Evolutionary conservation across 2,329 filamentous ascomycete genomes (phyloP).

Genomic region (Scytalidium sp.): DNA sequence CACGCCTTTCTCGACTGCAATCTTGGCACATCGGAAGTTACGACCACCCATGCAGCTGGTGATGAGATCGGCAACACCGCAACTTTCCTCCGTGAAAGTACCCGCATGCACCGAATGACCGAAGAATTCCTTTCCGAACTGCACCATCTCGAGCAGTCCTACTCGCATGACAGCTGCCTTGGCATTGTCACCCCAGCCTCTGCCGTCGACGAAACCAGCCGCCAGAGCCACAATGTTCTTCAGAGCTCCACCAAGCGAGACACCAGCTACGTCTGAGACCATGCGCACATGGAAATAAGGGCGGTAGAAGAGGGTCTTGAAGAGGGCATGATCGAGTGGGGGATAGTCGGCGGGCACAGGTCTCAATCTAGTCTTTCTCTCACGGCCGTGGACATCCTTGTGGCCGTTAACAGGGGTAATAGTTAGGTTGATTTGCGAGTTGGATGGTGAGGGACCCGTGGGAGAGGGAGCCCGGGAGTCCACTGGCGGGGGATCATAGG

Average conservation of each 20-base stretch:
- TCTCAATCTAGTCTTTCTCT: conserved; percentile 67
- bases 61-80: conserved; percentile 92
- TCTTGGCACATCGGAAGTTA: conserved; percentile 92
- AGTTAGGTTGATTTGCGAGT: conserved; percentile 47
- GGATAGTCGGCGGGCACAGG: conserved; percentile 80
- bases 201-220: conserved; percentile 90
- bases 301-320: conserved; percentile 86
- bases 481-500: conserved; percentile 87
- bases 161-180: conserved; percentile 99
- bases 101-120: conserved; percentile 72
- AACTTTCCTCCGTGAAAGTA: conserved; percentile 96
- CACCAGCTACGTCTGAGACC: conserved; percentile 92
- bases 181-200: conserved; percentile 97
- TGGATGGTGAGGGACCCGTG: conserved; percentile 45
- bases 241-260: conserved; percentile 88
- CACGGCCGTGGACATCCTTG: conserved; percentile 65
- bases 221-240: conserved; percentile 97
- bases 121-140: conserved; percentile 94
- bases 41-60: conserved; percentile 89
- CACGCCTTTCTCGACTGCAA: conserved; percentile 76
- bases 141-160: conserved; percentile 92
- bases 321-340: conserved; percentile 77
- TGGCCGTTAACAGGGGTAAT: conserved; percentile 49
- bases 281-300: conserved; percentile 97
- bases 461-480: conserved; percentile 76